Base-by-base conservation (phyloP, 2,329 filamentous ascomycete genomes). In the Claviceps pusilla region DNA sequence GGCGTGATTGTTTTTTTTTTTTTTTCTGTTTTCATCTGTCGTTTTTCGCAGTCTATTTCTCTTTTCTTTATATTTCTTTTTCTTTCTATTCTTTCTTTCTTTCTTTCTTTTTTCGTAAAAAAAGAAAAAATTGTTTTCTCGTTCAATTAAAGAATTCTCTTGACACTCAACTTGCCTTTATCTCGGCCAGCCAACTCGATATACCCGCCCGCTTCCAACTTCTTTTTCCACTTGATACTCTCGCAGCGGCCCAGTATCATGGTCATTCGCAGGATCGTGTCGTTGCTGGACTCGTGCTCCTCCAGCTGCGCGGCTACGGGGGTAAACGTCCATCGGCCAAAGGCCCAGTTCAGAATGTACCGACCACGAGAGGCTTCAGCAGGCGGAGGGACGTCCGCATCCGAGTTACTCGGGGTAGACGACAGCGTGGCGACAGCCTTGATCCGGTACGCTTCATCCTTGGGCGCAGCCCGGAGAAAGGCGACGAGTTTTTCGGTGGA, bases 321-420 rank as follows among this genome's bases (percentile, higher is more conserved):
- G 1, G 89, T 94, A 64, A 91, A 95, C 0, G 83, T 95, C 91
- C 93, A 98, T 35, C 93, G 79, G 0, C 89, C 89, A 70, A 98
- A 98, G 0, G 93, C 93, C 93, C 93, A 98, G 68, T 98, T 98
- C 56, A 98, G 77, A 48, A 98, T 95, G 65, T 93, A 96, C 54
- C 87, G 76, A 2, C 64, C 66, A 2, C 57, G 57, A 3, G 69
- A 61, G 50, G 63, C 62, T 4, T 67, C 59, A 7, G 62, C 63
- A 5, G 66, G 65, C 37, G 68, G 63, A 7, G 67, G 65, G 0
- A 66, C 61, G 43, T 77, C 73, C 29, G 74, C 71, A 54, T 79
- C 77, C 0, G 80, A 82, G 61, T 74, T 74, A 19, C 61, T 59
- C 9, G 80, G 72, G 0, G 70, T 62, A 0, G 72, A 65, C 0